A percentile compares a stretch with the other conserved stretches of the same genome.
Evolutionary conservation across 805 yeast genomes (phyloP).

Genomic region (Saccharomycopsis synnaedendra): DNA sequence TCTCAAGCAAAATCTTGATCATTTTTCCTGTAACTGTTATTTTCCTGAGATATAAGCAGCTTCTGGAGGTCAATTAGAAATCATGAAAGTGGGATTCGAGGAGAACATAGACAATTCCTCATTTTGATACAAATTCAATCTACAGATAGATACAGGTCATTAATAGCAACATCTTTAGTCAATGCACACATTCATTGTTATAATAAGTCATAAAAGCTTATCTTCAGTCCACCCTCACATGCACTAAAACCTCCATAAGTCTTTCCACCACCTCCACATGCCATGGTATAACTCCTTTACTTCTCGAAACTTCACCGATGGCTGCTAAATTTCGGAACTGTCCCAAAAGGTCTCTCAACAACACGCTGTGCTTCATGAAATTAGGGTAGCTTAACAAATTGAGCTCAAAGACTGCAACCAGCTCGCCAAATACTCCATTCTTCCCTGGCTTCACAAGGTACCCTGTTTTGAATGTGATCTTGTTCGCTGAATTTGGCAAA

Average conservation of each 20-base stretch:
- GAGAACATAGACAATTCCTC: too few relatives aligned
- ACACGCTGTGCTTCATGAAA: conserved; percentile 41
- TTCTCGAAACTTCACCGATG: conserved; percentile 22
- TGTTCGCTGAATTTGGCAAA: conserved; percentile 55
- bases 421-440: conserved; percentile 19
- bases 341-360: conserved; percentile 42
- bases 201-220: too few relatives aligned
- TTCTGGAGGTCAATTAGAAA: too few relatives aligned
- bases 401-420: conserved; percentile 40
- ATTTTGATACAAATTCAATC: too few relatives aligned
- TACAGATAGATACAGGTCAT: too few relatives aligned
- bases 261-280: conserved; percentile 61
- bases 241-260: conserved; percentile 45
- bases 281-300: conserved; percentile 45
- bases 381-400: conserved; percentile 66
- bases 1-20: too few relatives aligned
- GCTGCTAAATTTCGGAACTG: conserved; percentile 52
- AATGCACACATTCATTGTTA: too few relatives aligned
- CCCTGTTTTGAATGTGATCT: conserved; percentile 63
- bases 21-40: too few relatives aligned
- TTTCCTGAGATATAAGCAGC: too few relatives aligned
- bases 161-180: too few relatives aligned
- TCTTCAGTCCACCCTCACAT: conserved; percentile 32
- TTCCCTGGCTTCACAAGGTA: conserved; percentile 38
- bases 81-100: too few relatives aligned